Percentiles rank a stretch among this genome's conserved stretches.
Conservation (phyloP, 306 rosid genomes). For the Astragalus membranaceus region DNA sequence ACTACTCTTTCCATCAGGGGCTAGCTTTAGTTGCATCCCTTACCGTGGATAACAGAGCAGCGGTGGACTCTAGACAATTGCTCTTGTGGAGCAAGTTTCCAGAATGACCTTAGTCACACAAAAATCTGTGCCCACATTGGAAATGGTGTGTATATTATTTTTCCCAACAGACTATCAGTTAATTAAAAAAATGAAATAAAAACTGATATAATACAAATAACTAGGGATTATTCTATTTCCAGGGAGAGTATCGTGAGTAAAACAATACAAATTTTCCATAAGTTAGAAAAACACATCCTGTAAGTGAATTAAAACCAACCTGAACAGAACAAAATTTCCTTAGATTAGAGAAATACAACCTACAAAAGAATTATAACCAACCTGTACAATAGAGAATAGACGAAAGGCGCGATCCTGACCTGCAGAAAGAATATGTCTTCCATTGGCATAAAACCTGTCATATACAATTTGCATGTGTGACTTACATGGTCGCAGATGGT, state of each 20-base stretch:
- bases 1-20: background rate
- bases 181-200: background rate
- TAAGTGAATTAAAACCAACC: slow-evolving; percentile 36
- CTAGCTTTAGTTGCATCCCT: background rate
- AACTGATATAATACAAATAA: background rate
- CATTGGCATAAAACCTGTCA: slow-evolving; percentile 89
- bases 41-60: background rate
- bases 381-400: slow-evolving; percentile 93
- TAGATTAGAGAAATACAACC: background rate
- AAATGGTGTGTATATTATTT: background rate
- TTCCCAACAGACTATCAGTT: background rate
- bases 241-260: background rate
- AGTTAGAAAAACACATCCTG: background rate
- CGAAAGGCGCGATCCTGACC: slow-evolving; percentile 98
- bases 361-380: slow-evolving; percentile 21
- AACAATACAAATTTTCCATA: background rate
- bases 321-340: slow-evolving; percentile 29
- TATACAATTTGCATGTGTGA: slow-evolving; percentile 9
- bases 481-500: background rate
- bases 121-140: background rate
- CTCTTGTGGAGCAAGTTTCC: background rate
- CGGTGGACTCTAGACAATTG: background rate
- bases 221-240: background rate
- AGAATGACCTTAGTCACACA: background rate
- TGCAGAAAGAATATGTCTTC: slow-evolving; percentile 95